phyloP scores from a whole-genome alignment of 2,329 filamentous ascomycete genomes.

The Penicillium aurantiogriseum region DNA sequence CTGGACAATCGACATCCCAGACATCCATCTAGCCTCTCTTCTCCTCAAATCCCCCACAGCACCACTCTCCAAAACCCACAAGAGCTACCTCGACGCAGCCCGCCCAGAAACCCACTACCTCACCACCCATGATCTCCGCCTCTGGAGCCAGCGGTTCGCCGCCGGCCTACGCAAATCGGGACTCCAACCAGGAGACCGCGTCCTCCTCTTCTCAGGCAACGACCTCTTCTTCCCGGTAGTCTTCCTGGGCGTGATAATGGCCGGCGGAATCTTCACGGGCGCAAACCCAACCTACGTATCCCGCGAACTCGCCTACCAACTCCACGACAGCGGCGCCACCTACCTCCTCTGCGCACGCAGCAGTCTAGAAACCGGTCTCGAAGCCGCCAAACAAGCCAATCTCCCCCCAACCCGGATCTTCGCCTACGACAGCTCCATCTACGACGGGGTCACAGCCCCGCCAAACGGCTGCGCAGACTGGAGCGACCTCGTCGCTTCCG shows the following conservation, averaged over 20 bases:
- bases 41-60: conserved; percentile 53
- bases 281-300: conserved; percentile 69
- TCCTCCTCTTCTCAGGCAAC: conserved; percentile 72
- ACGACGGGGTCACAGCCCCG: conserved; percentile 42
- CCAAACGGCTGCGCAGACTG: conserved; percentile 57
- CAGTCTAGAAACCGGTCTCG: conserved; percentile 62
- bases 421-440: conserved; percentile 60
- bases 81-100: conserved; percentile 62
- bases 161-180: conserved; percentile 65
- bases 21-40: conserved; percentile 41
- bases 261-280: conserved; percentile 74
- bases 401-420: conserved; percentile 60
- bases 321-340: conserved; percentile 66
- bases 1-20: conserved; percentile 49
- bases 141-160: conserved; percentile 71
- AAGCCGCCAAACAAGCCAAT: conserved; percentile 61
- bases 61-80: conserved; percentile 45
- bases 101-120: conserved; percentile 66
- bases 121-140: conserved; percentile 62
- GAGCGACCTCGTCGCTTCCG: conserved; percentile 58
- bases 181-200: conserved; percentile 65
- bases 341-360: conserved; percentile 62
- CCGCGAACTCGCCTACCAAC: conserved; percentile 71
- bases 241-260: conserved; percentile 72
- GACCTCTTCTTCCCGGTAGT: conserved; percentile 69